Evolutionary conservation across 1,139 yeast genomes (phyloP), one percentile per base, ranked within the genome.

Genomic region (Magnusiomyces fungicola): DNA sequence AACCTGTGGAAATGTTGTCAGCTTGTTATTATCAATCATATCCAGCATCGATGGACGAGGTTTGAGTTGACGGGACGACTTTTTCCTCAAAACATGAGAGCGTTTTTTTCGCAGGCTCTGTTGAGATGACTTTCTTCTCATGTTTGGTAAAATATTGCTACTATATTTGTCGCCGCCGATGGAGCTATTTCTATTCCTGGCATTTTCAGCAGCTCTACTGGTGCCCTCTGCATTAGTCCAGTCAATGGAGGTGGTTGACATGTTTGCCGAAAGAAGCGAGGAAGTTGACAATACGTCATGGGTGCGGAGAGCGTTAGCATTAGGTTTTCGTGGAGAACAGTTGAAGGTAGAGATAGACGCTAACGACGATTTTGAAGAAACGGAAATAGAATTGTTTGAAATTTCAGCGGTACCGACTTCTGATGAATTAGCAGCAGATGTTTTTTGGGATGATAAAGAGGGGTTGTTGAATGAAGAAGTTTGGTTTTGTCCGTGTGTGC

Each of bases 1-100:
- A 1, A 48, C 50, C 21, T 48, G 50, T 2, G 50, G 50, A 21
- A 48, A 48, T 3, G 50, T 48, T 4, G 50, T 48, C 14, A 48
- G 45, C 19, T 48, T 40, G 12, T 41, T 22, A 25, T 45, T 39
- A 25, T 48, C 47, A 9, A 48, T 38, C 27, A 48, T 23, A 38
- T 48, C 50, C 23, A 48, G 29, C 36, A 29, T 44, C 2, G 47
- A 43, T 3, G 44, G 44, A 10, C 30, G 27, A 12, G 22, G 38
- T n/a, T 27, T 19, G 3, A 44, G 25, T 14, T 16, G 34, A 9
- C 49, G 36, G 18, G 37, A 25, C 24, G 36, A 18, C 14, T 29
- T 43, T 46, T 40, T 39, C 2, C 48, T 18, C 3, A 40, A 30
- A 23, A 18, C 45, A n/a, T 16, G 7, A 14, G 34, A 39, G 14